Base-by-base conservation (phyloP, 2,329 filamentous ascomycete species). In the Apiospora saccharicola region DNA sequence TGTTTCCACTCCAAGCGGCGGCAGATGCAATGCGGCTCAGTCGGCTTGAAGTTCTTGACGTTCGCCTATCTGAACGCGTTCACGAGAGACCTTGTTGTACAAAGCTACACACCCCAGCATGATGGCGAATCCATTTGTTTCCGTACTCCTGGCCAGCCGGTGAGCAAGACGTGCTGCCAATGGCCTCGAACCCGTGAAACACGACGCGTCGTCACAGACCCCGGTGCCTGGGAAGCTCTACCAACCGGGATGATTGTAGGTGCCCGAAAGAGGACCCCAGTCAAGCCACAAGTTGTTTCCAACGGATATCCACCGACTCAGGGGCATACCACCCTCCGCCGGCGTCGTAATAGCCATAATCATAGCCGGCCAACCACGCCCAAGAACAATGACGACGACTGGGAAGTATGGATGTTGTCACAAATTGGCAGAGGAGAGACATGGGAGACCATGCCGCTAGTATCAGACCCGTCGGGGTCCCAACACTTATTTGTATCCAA, bases 161-260 rank as follows among this genome's bases (percentile, higher is more conserved):
- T 81, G 0, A 82, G 79, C 22, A 83, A 83, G 47, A 84, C 82
- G 7, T 88, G 85, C 73, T 89, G 86, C 74, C 79, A 83, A 1
- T 90, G 88, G 88, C 78, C 80, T 7, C 85, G 86, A 30, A 86
- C 88, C 1, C 86, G 83, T 22, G 86, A 90, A 75, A 80, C 85
- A 3, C 86, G 83, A 51, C 86, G 88, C 67, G 85, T 83, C 12
- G 85, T 94, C 10, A 81, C 85, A n/a, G 87, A 91, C 49, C 91
- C 91, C 0, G 92, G 92, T 0, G 79, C 83, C 0, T 94, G 92
- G 92, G 89, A 91, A 73, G 83, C 89, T 1, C 83, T 93, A 8
- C 84, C 86, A 0, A 87, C 87, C 44, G 89, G 90, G 0, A 89
- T 88, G 71, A 83, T 93, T 13, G 83, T 93, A 0, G 92, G 93